phyloP scores from a whole-genome alignment of 495 filamentous ascomycete genomes.

The Elasticomyces elasticus region DNA sequence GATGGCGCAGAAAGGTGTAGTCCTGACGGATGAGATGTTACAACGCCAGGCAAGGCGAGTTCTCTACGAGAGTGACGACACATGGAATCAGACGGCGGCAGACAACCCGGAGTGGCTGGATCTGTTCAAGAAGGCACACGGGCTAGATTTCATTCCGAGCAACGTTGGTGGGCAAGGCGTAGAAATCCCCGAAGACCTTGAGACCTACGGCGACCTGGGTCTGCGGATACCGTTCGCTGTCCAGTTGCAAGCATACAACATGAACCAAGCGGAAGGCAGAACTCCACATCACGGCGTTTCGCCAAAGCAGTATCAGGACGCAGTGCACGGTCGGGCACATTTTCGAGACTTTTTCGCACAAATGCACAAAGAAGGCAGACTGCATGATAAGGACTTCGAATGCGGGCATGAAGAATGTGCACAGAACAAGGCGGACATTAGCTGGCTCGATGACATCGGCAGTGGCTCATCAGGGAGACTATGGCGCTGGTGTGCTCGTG shows the following conservation, averaged over 20 bases:
- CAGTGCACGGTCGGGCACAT: not conserved
- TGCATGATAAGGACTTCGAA: slow-evolving; percentile 4
- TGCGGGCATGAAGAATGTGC: slow-evolving; percentile 9
- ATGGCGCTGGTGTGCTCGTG: not conserved
- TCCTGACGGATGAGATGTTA: slow-evolving; percentile 30
- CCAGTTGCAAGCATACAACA: slow-evolving; percentile 18
- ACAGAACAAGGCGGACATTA: slow-evolving; percentile 2
- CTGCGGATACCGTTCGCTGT: slow-evolving; percentile 25
- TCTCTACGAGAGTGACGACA: slow-evolving; percentile 32
- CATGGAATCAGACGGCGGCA: slow-evolving; percentile 36
- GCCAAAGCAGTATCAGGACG: not conserved
- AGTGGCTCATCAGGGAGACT: not conserved
- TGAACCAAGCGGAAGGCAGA: not conserved
- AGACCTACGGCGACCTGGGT: slow-evolving; percentile 19
- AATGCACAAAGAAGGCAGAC: not conserved
- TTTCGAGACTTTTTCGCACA: slow-evolving; percentile 2
- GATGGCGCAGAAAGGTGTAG: slow-evolving; percentile 21
- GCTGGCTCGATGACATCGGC: not conserved
- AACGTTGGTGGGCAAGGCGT: slow-evolving; percentile 6
- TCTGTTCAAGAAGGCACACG: slow-evolving; percentile 33
- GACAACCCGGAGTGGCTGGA: slow-evolving; percentile 36
- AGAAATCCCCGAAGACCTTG: slow-evolving; percentile 20
- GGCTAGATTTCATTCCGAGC: slow-evolving; percentile 16
- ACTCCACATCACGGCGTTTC: not conserved
- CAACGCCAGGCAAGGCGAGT: slow-evolving; percentile 30